These are phyloP conservation scores for Acanthamoeba castellanii DNA, from an alignment of 208 protist species.

Conservation along the genomic window DNA sequence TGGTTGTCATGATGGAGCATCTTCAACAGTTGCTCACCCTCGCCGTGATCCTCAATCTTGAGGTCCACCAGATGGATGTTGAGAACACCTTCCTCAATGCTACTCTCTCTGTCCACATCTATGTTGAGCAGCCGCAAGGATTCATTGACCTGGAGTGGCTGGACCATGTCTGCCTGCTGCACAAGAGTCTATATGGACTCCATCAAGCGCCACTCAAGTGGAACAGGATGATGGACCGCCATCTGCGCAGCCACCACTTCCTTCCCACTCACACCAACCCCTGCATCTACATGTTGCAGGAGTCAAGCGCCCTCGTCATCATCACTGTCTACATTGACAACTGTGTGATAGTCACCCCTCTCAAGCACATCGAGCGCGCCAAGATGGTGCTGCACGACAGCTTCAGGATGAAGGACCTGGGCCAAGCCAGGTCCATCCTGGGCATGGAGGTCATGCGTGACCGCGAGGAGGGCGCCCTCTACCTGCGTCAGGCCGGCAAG, in stretches of 20 bases:
- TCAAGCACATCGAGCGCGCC: neutral
- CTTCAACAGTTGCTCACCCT: slow-evolving; percentile 30
- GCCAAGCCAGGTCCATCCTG: neutral
- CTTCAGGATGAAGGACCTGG: slow-evolving; percentile 9
- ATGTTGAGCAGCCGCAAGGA: neutral
- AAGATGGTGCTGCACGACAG: neutral
- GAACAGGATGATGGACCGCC: neutral
- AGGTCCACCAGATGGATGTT: neutral
- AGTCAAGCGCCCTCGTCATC: neutral
- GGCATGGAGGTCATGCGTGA: slow-evolving; percentile 8
- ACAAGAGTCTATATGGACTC: slow-evolving; percentile 42
- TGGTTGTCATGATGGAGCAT: neutral
- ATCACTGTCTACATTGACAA: slow-evolving; percentile 55
- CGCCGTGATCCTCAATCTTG: neutral
- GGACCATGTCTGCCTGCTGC: neutral
- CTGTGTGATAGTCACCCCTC: neutral
- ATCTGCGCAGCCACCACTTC: neutral
- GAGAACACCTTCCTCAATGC: neutral
- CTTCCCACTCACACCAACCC: neutral
- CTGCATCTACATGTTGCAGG: slow-evolving; percentile 27
- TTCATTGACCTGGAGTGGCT: neutral
- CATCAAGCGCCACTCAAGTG: slow-evolving; percentile 1
- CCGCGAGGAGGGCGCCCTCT: neutral
- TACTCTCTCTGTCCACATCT: neutral
- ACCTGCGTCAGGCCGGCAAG: neutral